Evolutionary conservation across 306 rosid species (phyloP).

Genomic region (Fagus crenata): DNA sequence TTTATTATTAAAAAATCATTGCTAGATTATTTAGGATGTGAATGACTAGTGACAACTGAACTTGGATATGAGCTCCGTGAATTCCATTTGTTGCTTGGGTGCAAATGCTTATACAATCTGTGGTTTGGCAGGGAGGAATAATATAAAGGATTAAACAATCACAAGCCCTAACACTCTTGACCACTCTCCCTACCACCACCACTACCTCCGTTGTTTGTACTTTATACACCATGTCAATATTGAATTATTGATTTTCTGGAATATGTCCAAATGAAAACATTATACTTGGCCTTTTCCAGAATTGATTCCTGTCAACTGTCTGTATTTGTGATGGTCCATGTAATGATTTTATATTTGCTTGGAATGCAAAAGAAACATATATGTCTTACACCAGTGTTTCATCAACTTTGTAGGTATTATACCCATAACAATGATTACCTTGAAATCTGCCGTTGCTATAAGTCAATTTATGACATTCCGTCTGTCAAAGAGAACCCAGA

Average conservation of each 20-base stretch:
- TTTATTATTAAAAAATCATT: background rate
- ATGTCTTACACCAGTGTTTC: constrained; percentile 19
- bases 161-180: too few species aligned
- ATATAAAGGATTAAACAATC: background rate
- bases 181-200: background rate
- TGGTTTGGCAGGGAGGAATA: background rate
- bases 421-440: constrained; percentile 79
- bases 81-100: background rate
- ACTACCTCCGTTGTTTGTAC: background rate
- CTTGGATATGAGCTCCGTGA: background rate
- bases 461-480: constrained; percentile 80
- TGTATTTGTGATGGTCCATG: background rate
- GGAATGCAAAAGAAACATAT: background rate
- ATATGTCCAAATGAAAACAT: background rate
- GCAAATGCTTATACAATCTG: background rate
- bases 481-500: constrained; percentile 70
- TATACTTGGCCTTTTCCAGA: background rate
- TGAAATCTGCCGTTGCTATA: constrained; percentile 89
- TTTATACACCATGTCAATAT: background rate
- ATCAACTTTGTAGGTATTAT: constrained; percentile 53
- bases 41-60: background rate
- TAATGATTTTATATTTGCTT: background rate
- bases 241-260: background rate
- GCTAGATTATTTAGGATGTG: background rate
- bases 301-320: background rate